A percentile compares a stretch with the other conserved stretches of the same genome.
These are phyloP conservation scores for Gleditsia sinensis DNA, from an alignment of 306 rosid genomes.

Conservation along the genomic window DNA sequence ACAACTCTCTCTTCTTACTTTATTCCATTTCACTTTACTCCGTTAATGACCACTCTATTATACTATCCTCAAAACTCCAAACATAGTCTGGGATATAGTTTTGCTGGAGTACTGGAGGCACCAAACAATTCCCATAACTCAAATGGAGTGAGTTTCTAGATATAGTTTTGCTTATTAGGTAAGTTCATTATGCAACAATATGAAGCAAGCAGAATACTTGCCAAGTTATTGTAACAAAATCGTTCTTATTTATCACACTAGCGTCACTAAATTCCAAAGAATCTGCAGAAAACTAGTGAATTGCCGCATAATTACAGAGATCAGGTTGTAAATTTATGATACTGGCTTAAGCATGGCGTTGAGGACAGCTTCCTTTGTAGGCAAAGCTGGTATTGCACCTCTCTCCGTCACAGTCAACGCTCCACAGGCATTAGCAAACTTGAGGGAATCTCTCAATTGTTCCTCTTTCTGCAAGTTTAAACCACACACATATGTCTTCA, in stretches of 20 bases:
- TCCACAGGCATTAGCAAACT: constrained; percentile 93
- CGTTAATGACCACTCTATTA: no score
- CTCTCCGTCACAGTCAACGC: constrained; percentile 89
- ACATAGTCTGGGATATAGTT: no score
- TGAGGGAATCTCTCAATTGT: constrained; percentile 76
- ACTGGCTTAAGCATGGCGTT: constrained; percentile 61
- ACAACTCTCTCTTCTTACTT: no score
- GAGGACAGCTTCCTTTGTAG: constrained; percentile 73
- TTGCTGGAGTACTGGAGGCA: no score
- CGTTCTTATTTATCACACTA: constrained; percentile 28
- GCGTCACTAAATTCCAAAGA: constrained; percentile 29
- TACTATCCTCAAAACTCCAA: no score
- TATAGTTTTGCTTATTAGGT: neutral
- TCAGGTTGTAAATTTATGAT: constrained; percentile 31
- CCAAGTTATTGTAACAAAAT: constrained; percentile 24
- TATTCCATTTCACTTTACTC: no score
- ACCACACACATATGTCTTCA: neutral
- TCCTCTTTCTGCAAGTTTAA: constrained; percentile 71
- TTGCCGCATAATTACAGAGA: constrained; percentile 20
- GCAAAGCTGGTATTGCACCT: constrained; percentile 98
- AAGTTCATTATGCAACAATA: constrained; percentile 16
- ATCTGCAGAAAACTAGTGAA: constrained; percentile 3
- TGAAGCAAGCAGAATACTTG: neutral
- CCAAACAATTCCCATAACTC: no score
- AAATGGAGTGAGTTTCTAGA: no score